A percentile compares a stretch with the other conserved stretches of the same genome.
Evolutionary conservation across 106 monocot genomes (phyloP).

Genomic region (Platanthera zijinensis): DNA sequence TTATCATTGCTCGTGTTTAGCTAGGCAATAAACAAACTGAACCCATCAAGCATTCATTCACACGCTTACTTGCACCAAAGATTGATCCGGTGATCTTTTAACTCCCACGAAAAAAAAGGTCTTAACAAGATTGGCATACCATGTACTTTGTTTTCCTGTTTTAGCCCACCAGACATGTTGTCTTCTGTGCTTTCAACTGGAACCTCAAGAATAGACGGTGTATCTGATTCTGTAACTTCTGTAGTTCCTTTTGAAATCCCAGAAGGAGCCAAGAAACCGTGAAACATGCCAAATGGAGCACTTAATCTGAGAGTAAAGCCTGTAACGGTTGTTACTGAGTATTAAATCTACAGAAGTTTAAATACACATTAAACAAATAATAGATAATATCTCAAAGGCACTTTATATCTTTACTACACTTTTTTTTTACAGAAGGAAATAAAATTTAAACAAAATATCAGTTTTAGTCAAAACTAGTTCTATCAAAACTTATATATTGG

Average conservation of each 20-base stretch:
- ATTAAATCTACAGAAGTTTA: not conserved
- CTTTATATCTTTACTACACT: not conserved
- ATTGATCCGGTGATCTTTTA: not conserved
- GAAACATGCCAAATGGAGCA: not conserved
- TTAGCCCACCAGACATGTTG: not conserved
- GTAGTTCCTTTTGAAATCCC: slow-evolving; percentile 2
- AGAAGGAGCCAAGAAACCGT: not conserved
- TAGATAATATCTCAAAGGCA: not conserved
- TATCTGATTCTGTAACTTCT: not conserved
- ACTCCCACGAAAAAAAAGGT: not conserved
- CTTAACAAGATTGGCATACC: not conserved
- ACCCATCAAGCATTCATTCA: not conserved
- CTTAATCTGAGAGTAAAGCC: not conserved
- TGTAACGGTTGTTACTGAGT: not conserved
- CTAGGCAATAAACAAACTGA: not conserved
- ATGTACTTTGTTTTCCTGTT: not conserved
- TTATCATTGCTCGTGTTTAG: not conserved
- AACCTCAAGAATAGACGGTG: not conserved
- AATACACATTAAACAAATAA: not conserved
- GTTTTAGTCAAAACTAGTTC: not conserved
- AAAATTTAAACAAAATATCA: not conserved
- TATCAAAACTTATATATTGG: not conserved
- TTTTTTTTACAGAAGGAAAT: not conserved
- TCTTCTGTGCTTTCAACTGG: not conserved
- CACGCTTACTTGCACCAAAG: not conserved